Conservation (phyloP, 1,284 basidiomycete species). For the Lentinus polychrous region DNA sequence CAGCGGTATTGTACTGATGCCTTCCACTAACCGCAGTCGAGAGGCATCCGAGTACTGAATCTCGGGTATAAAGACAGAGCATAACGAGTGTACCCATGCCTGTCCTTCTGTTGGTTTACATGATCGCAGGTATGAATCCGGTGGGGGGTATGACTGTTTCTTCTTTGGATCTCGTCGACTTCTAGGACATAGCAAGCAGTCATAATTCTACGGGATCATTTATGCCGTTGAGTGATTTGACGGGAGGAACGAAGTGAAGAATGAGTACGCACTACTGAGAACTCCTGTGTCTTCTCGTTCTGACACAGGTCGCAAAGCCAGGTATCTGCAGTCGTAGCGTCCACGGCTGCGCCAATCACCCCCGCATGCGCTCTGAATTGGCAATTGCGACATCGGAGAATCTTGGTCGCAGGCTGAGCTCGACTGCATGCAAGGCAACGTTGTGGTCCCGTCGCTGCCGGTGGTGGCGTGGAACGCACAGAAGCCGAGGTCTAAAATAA, state of each 20-base stretch:
- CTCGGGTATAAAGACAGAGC: slow-evolving; percentile 85
- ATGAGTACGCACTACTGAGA: slow-evolving; percentile 53
- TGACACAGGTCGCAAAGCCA: slow-evolving; percentile 86
- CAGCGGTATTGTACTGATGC: slow-evolving; percentile 69
- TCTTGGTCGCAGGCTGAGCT: slow-evolving; percentile 65
- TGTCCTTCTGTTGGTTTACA: slow-evolving; percentile 93
- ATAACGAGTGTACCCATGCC: slow-evolving; percentile 89
- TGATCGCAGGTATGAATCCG: slow-evolving; percentile 72
- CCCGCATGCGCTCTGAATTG: slow-evolving; percentile 72
- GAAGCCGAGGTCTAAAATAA: slow-evolving; percentile 42
- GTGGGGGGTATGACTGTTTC: slow-evolving; percentile 35
- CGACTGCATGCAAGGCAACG: slow-evolving; percentile 71
- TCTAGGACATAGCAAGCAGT: slow-evolving; percentile 72
- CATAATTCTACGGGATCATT: slow-evolving; percentile 44
- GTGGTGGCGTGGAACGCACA: slow-evolving; percentile 46
- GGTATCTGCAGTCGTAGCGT: slow-evolving; percentile 52
- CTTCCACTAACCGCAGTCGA: slow-evolving; percentile 76
- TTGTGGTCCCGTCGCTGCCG: slow-evolving; percentile 40
- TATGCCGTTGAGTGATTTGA: too few species aligned
- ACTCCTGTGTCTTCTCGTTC: slow-evolving; percentile 73
- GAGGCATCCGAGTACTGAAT: slow-evolving; percentile 71
- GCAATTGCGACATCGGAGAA: slow-evolving; percentile 77
- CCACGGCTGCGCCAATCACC: slow-evolving; percentile 53
- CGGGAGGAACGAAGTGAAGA: neutral
- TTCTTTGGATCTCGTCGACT: slow-evolving; percentile 40